Percentiles rank a stretch among this genome's conserved stretches.
phyloP scores from a whole-genome alignment of 2,329 filamentous ascomycete genomes.

The Cercospora sp. region DNA sequence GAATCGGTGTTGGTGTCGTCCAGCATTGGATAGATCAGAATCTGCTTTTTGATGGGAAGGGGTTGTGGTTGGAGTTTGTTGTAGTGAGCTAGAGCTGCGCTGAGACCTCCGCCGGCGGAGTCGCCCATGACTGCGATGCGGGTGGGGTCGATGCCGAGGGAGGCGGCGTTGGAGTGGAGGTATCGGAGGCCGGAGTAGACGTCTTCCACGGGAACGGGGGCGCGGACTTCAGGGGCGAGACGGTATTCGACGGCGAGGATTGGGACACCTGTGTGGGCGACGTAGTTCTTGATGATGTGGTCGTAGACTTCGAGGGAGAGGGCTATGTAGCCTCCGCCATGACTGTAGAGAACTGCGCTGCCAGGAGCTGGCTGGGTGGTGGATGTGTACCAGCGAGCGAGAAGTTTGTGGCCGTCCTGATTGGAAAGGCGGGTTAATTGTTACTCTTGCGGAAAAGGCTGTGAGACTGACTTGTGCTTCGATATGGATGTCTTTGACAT shows the following conservation, averaged over 20 bases:
- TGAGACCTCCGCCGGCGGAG: conserved; percentile 48
- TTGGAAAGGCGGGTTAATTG: not conserved
- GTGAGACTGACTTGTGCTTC: not conserved
- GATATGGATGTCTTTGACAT: not conserved
- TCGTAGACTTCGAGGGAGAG: conserved; percentile 35
- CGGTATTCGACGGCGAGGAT: conserved; percentile 47
- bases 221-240: conserved; percentile 46
- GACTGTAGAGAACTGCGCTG: conserved; percentile 41
- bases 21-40: conserved; percentile 52
- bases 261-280: conserved; percentile 36
- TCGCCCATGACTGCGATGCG: conserved; percentile 47
- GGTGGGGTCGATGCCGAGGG: conserved; percentile 45
- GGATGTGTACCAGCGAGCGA: conserved; percentile 27
- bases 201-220: conserved; percentile 44
- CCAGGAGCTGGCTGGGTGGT: conserved; percentile 9
- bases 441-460: conserved; percentile 15
- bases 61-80: conserved; percentile 30
- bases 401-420: conserved; percentile 25
- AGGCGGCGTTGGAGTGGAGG: conserved; percentile 41
- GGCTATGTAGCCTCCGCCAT: conserved; percentile 47
- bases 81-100: conserved; percentile 43
- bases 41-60: conserved; percentile 42
- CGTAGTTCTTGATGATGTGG: conserved; percentile 31
- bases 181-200: conserved; percentile 45
- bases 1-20: conserved; percentile 42